These are phyloP conservation scores for Aspergillus bridgeri DNA, from an alignment of 495 filamentous ascomycete genomes.

Conservation along the genomic window DNA sequence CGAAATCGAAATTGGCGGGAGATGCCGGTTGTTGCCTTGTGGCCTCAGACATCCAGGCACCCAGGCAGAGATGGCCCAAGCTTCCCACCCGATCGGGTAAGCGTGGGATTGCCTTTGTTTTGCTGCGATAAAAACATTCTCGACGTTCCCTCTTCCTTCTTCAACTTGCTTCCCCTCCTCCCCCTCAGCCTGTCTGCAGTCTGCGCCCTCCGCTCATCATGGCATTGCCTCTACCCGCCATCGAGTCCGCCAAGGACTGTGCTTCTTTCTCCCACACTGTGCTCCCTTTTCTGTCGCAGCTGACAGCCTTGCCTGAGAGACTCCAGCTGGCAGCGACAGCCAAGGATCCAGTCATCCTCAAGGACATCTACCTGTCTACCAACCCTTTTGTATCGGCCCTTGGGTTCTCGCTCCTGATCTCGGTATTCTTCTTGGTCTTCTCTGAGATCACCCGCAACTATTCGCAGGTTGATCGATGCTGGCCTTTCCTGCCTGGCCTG, in stretches of 20 bases:
- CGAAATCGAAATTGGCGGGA: not conserved
- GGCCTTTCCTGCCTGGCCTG: slow-evolving; percentile 83
- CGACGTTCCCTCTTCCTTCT: slow-evolving; percentile 4
- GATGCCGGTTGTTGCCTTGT: not conserved
- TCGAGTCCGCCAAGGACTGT: slow-evolving; percentile 67
- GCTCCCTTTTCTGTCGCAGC: slow-evolving; percentile 71
- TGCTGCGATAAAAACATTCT: slow-evolving; percentile 6
- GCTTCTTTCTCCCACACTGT: slow-evolving; percentile 71
- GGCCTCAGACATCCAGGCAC: slow-evolving; percentile 23
- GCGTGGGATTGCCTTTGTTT: slow-evolving; percentile 8
- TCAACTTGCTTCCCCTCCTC: slow-evolving; percentile 7
- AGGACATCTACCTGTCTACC: slow-evolving; percentile 73
- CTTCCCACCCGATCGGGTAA: slow-evolving; percentile 27
- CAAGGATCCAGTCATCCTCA: slow-evolving; percentile 51
- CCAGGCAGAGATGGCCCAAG: slow-evolving; percentile 7
- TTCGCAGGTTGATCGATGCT: slow-evolving; percentile 88
- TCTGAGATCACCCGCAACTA: slow-evolving; percentile 89
- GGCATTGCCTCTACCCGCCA: slow-evolving; percentile 59
- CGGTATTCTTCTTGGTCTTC: slow-evolving; percentile 63
- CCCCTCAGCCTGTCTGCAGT: slow-evolving; percentile 1
- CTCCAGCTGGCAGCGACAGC: slow-evolving; percentile 49
- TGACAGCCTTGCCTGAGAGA: slow-evolving; percentile 65
- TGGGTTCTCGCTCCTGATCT: slow-evolving; percentile 64
- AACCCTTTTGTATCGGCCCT: slow-evolving; percentile 82
- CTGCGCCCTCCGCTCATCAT: slow-evolving; percentile 32